These are phyloP conservation scores for Paulownia fortunei DNA, from an alignment of 257 asterid species.

Conservation along the genomic window DNA sequence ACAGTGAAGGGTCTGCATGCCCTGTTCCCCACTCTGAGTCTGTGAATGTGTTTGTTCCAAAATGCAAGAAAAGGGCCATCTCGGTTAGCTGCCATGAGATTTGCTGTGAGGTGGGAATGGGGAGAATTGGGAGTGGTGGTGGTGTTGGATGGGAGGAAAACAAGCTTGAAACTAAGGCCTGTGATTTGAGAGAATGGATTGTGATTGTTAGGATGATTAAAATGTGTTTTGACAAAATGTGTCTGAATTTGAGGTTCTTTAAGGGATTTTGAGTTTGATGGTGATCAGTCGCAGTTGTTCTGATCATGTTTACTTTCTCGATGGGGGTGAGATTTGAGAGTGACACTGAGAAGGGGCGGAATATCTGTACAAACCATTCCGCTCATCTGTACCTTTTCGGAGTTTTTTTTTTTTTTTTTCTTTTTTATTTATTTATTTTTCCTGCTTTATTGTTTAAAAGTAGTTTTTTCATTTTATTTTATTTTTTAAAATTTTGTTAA, in stretches of 20 bases:
- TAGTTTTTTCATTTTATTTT: too few relatives aligned
- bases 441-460: too few relatives aligned
- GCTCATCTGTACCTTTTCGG: too few relatives aligned
- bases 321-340: neutral
- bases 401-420: too few relatives aligned
- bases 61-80: conserved; percentile 88
- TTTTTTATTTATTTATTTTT: too few relatives aligned
- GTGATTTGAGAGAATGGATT: conserved; percentile 24
- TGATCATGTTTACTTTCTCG: conserved; percentile 23
- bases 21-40: conserved; percentile 96
- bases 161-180: conserved; percentile 29
- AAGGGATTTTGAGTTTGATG: conserved; percentile 11
- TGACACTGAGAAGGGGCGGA: too few relatives aligned
- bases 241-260: conserved; percentile 26
- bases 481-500: too few relatives aligned
- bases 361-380: too few relatives aligned
- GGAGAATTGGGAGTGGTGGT: conserved; percentile 90
- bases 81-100: conserved; percentile 91
- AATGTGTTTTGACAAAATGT: conserved; percentile 17
- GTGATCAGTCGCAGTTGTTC: neutral
- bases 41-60: conserved; percentile 89
- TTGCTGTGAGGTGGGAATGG: conserved; percentile 78
- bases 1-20: conserved; percentile 67
- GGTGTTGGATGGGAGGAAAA: conserved; percentile 48
- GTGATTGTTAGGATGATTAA: conserved; percentile 28